Evolutionary conservation across 331 rosid genomes (phyloP).

Genomic region (Telfairia occidentalis): DNA sequence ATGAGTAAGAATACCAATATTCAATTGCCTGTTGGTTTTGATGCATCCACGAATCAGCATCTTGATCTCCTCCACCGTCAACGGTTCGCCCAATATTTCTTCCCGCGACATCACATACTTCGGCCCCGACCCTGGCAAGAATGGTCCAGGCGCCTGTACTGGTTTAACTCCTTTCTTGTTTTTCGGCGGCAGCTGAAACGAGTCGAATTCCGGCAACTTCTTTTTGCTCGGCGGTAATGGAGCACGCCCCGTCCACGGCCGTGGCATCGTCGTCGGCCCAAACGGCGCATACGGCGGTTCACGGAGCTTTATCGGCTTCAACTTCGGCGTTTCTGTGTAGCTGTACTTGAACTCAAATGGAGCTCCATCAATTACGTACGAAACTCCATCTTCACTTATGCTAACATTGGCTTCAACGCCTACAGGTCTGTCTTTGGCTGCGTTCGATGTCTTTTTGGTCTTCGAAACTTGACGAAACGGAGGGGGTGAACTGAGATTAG

Average conservation of each 20-base stretch:
- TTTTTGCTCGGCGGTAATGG: slow-evolving; percentile 76
- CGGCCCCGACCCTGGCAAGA: slow-evolving; percentile 53
- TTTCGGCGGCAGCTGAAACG: slow-evolving; percentile 71
- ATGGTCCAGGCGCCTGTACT: slow-evolving; percentile 83
- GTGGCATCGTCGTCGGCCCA: slow-evolving; percentile 56
- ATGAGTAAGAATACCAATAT: slow-evolving; percentile 32
- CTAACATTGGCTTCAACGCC: slow-evolving; percentile 33
- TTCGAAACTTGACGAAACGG: slow-evolving; percentile 27
- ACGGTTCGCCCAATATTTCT: slow-evolving; percentile 65
- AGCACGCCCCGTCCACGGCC: slow-evolving; percentile 83
- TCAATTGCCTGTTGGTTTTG: slow-evolving; percentile 43
- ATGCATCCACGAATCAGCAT: slow-evolving; percentile 37
- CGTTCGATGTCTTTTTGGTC: slow-evolving; percentile 27
- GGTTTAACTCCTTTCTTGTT: slow-evolving; percentile 77
- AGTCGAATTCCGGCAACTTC: slow-evolving; percentile 66
- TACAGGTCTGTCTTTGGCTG: slow-evolving; percentile 22
- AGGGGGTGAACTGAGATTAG: slow-evolving; percentile 40
- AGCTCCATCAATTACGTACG: slow-evolving; percentile 45
- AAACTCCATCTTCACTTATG: slow-evolving; percentile 52
- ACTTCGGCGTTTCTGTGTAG: slow-evolving; percentile 81
- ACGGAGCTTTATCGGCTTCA: slow-evolving; percentile 57
- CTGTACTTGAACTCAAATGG: slow-evolving; percentile 95
- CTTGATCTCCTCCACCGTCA: slow-evolving; percentile 48
- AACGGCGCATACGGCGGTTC: slow-evolving; percentile 59
- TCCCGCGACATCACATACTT: slow-evolving; percentile 59